Evolutionary conservation across 1,284 basidiomycete species (phyloP).

Genomic region (Singerocomus inundabilis): DNA sequence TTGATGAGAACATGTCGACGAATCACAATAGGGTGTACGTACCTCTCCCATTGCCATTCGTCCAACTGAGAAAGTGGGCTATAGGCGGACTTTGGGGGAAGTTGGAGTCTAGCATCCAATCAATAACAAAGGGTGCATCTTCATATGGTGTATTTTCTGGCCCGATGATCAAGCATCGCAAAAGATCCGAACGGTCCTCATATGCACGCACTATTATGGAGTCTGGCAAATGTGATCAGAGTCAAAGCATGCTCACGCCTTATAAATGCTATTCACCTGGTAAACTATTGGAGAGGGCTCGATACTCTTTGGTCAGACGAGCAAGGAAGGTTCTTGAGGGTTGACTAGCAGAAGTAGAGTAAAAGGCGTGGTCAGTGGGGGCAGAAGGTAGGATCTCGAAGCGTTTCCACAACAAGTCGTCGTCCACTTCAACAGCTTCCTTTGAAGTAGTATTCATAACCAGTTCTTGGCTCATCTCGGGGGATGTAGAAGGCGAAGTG

Average conservation of each 20-base stretch:
- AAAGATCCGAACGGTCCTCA: constrained; percentile 82
- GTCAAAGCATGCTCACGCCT: background rate
- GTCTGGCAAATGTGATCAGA: constrained; percentile 39
- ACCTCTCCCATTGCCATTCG: constrained; percentile 90
- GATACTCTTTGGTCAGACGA: constrained; percentile 82
- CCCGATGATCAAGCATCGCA: constrained; percentile 88
- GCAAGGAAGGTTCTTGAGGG: constrained; percentile 73
- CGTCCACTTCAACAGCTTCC: constrained; percentile 23
- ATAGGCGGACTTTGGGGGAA: constrained; percentile 86
- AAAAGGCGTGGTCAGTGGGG: constrained; percentile 81
- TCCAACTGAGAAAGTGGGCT: constrained; percentile 92
- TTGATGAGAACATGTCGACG: constrained; percentile 11
- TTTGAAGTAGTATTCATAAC: constrained; percentile 30
- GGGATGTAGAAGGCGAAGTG: constrained; percentile 32
- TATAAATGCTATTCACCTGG: constrained; percentile 57
- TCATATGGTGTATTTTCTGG: constrained; percentile 93
- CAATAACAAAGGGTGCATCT: constrained; percentile 92
- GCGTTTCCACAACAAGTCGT: constrained; percentile 59
- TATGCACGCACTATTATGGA: constrained; percentile 72
- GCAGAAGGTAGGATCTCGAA: constrained; percentile 77
- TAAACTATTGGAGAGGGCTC: constrained; percentile 72
- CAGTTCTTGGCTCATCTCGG: constrained; percentile 34
- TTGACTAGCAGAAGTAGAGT: constrained; percentile 54
- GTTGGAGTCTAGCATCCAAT: constrained; percentile 86
- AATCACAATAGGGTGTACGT: constrained; percentile 27